Evolutionary conservation across 495 filamentous ascomycete species (phyloP).

Genomic region (Penicillium herquei): DNA sequence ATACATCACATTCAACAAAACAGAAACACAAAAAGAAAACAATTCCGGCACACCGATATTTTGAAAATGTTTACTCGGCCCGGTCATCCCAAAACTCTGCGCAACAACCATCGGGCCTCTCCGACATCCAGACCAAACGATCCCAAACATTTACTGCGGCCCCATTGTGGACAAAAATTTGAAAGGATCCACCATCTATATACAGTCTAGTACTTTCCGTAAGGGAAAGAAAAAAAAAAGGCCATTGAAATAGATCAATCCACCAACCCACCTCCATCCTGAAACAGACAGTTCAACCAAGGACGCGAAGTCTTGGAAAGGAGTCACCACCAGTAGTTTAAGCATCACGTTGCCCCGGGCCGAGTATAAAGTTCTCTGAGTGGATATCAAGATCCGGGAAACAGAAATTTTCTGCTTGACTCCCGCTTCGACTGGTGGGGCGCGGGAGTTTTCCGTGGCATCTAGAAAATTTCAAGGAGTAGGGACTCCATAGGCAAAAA

Average conservation of each 20-base stretch:
- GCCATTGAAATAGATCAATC: not conserved
- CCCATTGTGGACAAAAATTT: no score
- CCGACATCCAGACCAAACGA: no score
- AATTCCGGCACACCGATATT: no score
- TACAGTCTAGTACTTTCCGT: not conserved
- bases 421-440: constrained; percentile 1
- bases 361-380: constrained; percentile 19
- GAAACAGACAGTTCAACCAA: constrained; percentile 1
- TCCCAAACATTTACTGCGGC: no score
- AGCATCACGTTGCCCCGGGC: constrained; percentile 26
- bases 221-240: not conserved
- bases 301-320: not conserved
- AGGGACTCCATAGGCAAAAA: not conserved
- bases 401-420: constrained; percentile 27
- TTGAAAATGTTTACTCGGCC: no score
- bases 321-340: constrained; percentile 6
- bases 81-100: no score
- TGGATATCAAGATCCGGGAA: not conserved
- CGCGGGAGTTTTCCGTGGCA: constrained; percentile 13
- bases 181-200: no score
- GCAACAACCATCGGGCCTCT: no score
- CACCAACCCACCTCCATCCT: constrained; percentile 1
- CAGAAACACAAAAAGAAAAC: no score
- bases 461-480: constrained; percentile 2
- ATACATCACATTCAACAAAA: no score